Base-by-base conservation (phyloP, 768 basidiomycete genomes). In the Termitomyces sp. region DNA sequence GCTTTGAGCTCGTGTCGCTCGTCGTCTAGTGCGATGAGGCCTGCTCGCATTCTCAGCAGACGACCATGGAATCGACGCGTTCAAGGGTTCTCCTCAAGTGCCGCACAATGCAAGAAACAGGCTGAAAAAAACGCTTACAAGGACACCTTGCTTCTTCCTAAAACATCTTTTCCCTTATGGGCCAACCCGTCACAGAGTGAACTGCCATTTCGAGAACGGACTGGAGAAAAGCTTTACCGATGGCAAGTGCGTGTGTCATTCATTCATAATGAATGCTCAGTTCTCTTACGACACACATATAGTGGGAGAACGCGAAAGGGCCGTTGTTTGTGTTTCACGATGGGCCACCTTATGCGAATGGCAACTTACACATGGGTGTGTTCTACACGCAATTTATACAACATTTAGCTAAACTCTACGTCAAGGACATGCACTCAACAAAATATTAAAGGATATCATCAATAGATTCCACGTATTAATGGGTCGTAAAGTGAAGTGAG, bases 321-420 rank as follows among this genome's bases (percentile, higher is more conserved):
- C 82, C 85, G 1, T 67, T 85, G 32, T 98, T 94, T 65, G 87
- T 97, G 13, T 76, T 95, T 53, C 94, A 96, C 63, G 96, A 99
- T 69, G 97, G 96, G 0, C 96, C 96, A 33, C 97, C 97, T 0
- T 98, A 98, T 66, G 96, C 96, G 2, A 99, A 99, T 68, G 97
- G 97, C 0, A 83, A 92, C 68, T 75, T 99, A 43, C 96, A 99
- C 68, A 94, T 95, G 78, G 96, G 95, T 96, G 62, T 59, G 74
- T 62, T 54, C 7, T 9, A 30, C 3, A 58, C n/a, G 3, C 18
- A 10, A 38, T 22, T 49, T 44, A 42, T 43, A 30, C 38, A 35
- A 40, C 20, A 28, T 30, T n/a, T 22, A 62, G 18, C 46, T 35
- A 40, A 49, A 16, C 18, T 35, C 59, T 40, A 10, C 40, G 7